These are phyloP conservation scores for Eragrostis tef DNA, from an alignment of 202 grass and related monocot genomes.

Conservation along the genomic window DNA sequence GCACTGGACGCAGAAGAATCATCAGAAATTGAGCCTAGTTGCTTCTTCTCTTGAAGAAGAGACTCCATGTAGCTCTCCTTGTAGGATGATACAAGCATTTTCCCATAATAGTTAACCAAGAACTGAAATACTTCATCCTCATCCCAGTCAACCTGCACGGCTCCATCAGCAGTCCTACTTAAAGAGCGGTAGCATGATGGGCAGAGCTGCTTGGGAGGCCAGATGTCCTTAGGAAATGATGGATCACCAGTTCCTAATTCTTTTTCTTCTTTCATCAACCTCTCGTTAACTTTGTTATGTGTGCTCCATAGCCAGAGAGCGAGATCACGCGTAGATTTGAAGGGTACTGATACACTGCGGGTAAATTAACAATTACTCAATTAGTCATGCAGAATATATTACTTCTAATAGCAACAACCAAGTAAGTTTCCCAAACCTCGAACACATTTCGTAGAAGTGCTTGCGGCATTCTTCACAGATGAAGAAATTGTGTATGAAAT, in stretches of 20 bases:
- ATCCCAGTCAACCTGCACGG: slow-evolving; percentile 68
- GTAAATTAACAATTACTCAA: slow-evolving; percentile 33
- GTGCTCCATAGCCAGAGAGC: slow-evolving; percentile 87
- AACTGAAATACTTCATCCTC: slow-evolving; percentile 85
- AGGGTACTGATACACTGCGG: slow-evolving; percentile 74
- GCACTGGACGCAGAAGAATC: slow-evolving; percentile 57
- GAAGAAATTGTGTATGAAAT: slow-evolving; percentile 98
- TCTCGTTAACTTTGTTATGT: slow-evolving; percentile 96
- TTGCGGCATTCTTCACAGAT: slow-evolving; percentile 85
- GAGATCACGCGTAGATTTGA: slow-evolving; percentile 76
- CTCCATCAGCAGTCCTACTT: slow-evolving; percentile 40
- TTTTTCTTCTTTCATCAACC: slow-evolving; percentile 91
- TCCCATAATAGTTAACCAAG: slow-evolving; percentile 81
- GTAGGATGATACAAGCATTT: slow-evolving; percentile 67
- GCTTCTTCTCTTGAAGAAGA: slow-evolving; percentile 44
- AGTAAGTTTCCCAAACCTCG: slow-evolving; percentile 58
- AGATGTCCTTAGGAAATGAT: slow-evolving; percentile 78
- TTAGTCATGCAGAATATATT: slow-evolving; percentile 29
- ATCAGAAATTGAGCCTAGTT: slow-evolving; percentile 44
- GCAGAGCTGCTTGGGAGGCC: slow-evolving; percentile 83
- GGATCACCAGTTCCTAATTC: slow-evolving; percentile 70
- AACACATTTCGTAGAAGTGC: slow-evolving; percentile 94
- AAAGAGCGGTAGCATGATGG: slow-evolving; percentile 71
- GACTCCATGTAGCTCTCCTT: slow-evolving; percentile 48
- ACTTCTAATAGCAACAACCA: neutral